Conservation (phyloP, 2,329 filamentous ascomycete genomes). For the Aciculosporium take region DNA sequence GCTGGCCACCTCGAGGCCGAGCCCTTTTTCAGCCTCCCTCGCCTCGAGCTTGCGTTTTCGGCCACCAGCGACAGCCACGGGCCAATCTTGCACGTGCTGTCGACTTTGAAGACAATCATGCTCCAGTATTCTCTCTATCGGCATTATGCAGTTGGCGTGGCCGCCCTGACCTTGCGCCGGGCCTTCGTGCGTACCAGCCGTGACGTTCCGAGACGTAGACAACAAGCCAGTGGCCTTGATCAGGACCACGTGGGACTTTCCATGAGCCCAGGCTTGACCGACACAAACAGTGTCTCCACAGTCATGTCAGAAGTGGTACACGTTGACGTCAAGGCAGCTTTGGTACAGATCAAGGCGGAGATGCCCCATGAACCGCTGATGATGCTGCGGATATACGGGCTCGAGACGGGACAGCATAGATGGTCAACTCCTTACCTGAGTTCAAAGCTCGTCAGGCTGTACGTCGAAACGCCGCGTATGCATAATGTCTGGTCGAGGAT, state of each 20-base stretch:
- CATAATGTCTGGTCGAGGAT: conserved; percentile 74
- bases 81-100: conserved; percentile 75
- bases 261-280: conserved; percentile 13
- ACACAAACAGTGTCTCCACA: conserved; percentile 20
- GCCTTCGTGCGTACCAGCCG: conserved; percentile 46
- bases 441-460: conserved; percentile 67
- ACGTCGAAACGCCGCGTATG: conserved; percentile 75
- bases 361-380: conserved; percentile 82
- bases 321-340: conserved; percentile 64
- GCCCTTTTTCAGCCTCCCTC: conserved; percentile 72
- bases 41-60: conserved; percentile 74
- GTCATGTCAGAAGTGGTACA: conserved; percentile 53
- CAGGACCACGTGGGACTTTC: conserved; percentile 20
- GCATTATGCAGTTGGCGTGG: conserved; percentile 80
- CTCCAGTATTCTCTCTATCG: conserved; percentile 87
- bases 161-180: conserved; percentile 57
- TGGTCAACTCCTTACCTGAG: conserved; percentile 75
- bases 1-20: conserved; percentile 73
- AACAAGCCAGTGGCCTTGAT: conserved; percentile 15
- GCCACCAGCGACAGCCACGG: conserved; percentile 78
- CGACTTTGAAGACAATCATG: conserved; percentile 62
- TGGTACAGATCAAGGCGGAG: conserved; percentile 77
- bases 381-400: conserved; percentile 74
- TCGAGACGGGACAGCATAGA: conserved; percentile 73
- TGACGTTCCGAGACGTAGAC: conserved; percentile 22